Percentiles rank a stretch among this genome's conserved stretches.
Evolutionary conservation across 805 yeast species (phyloP).

Genomic region (Saccharomyces paradoxus): DNA sequence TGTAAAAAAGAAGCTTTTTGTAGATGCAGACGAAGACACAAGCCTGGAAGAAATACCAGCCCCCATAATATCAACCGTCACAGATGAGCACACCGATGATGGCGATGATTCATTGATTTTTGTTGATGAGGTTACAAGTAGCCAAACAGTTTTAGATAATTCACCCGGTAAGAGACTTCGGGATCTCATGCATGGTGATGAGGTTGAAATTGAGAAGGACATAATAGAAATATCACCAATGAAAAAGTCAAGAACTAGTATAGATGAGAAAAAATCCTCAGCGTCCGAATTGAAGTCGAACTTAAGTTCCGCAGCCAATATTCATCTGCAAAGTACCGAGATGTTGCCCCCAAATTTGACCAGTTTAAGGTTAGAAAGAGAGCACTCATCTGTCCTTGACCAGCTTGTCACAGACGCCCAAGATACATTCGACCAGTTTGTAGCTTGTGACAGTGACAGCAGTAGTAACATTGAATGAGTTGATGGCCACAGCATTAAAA

Average conservation of each 20-base stretch:
- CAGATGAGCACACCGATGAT: constrained; percentile 6
- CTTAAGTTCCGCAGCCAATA: not conserved
- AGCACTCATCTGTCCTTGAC: not conserved
- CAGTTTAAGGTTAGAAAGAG: not conserved
- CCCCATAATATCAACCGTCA: not conserved
- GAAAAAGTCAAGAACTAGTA: constrained; percentile 4
- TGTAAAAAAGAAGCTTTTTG: constrained; percentile 18
- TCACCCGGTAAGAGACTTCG: constrained; percentile 1
- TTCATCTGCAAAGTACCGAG: not conserved
- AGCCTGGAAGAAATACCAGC: not conserved
- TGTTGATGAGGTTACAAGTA: constrained; percentile 8
- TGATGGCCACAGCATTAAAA: not conserved
- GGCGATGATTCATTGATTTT: constrained; percentile 16
- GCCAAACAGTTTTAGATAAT: not conserved
- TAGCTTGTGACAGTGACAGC: not conserved
- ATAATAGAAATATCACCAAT: constrained; percentile 11
- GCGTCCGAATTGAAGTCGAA: not conserved
- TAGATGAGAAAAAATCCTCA: not conserved
- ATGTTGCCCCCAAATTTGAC: not conserved
- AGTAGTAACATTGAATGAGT: not conserved
- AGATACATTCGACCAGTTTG: not conserved
- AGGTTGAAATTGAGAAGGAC: not conserved
- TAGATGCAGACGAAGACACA: constrained; percentile 11
- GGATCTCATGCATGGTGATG: constrained; percentile 2
- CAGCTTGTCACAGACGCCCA: constrained; percentile 1